A percentile compares a stretch with the other conserved stretches of the same genome.
Evolutionary conservation across 257 asterid genomes (phyloP).

Genomic region (Solanum medicagineum): DNA sequence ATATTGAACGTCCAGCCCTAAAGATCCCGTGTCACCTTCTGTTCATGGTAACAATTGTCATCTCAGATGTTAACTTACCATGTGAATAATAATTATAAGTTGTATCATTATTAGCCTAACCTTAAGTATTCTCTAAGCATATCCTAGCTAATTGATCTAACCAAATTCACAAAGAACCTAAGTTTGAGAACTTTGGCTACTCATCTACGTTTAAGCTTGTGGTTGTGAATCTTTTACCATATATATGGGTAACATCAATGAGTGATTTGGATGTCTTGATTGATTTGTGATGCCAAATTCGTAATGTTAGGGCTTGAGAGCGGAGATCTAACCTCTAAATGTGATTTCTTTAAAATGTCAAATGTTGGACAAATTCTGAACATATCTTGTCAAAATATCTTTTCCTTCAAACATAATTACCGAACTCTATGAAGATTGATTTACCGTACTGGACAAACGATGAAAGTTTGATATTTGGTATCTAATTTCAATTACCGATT

Average conservation of each 20-base stretch:
- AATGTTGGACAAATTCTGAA: background rate
- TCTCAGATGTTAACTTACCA: background rate
- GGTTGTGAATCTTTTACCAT: background rate
- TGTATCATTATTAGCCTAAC: background rate
- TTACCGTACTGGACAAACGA: background rate
- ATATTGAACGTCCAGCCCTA: background rate
- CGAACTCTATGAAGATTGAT: background rate
- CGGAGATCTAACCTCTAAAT: background rate
- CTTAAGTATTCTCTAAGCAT: background rate
- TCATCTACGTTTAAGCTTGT: background rate
- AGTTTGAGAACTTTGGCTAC: background rate
- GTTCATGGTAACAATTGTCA: background rate
- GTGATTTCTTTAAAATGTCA: background rate
- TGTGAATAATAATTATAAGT: too few relatives aligned
- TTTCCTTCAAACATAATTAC: background rate
- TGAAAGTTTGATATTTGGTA: background rate
- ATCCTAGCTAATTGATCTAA: background rate
- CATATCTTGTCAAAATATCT: background rate
- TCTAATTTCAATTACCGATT: background rate
- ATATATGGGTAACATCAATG: background rate
- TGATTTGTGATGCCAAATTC: background rate
- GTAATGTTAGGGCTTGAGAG: background rate
- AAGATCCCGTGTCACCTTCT: background rate
- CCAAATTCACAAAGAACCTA: background rate
- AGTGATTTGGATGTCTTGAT: background rate